Evolutionary conservation across 805 yeast species (phyloP).

Genomic region (Kazachstania psychrophila): DNA sequence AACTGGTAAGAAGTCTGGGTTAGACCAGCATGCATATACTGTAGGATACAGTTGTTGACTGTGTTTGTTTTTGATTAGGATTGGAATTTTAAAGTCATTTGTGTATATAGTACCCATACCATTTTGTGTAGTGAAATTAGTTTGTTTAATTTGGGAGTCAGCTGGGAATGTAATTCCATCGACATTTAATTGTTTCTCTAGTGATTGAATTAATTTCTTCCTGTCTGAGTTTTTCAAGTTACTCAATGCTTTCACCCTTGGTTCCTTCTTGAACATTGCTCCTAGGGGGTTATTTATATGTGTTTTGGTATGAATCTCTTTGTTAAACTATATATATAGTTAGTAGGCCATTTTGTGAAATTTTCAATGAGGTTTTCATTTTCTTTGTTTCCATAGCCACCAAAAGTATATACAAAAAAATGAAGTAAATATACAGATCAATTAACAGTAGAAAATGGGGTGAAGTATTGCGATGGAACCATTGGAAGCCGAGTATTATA

Average conservation of each 20-base stretch:
- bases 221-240: slow-evolving; percentile 79
- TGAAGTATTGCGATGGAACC: not conserved
- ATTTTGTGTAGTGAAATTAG: slow-evolving; percentile 48
- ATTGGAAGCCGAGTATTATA: not conserved
- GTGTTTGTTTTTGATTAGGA: slow-evolving; percentile 61
- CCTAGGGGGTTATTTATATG: not conserved
- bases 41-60: slow-evolving; percentile 54
- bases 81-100: slow-evolving; percentile 52
- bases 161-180: slow-evolving; percentile 32
- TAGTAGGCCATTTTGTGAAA: too few relatives aligned
- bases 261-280: slow-evolving; percentile 30
- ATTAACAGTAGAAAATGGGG: not conserved
- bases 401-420: too few relatives aligned
- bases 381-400: too few relatives aligned
- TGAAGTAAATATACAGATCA: too few relatives aligned
- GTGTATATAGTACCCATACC: slow-evolving; percentile 57
- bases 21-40: slow-evolving; percentile 59
- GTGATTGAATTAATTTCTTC: slow-evolving; percentile 35
- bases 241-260: slow-evolving; percentile 58
- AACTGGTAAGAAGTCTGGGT: slow-evolving; percentile 55
- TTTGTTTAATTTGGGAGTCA: slow-evolving; percentile 39
- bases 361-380: too few relatives aligned
- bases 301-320: not conserved
- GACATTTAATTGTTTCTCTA: slow-evolving; percentile 28
- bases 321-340: not conserved